phyloP scores from a whole-genome alignment of 129 eudicot genomes.

The Apium graveolens region DNA sequence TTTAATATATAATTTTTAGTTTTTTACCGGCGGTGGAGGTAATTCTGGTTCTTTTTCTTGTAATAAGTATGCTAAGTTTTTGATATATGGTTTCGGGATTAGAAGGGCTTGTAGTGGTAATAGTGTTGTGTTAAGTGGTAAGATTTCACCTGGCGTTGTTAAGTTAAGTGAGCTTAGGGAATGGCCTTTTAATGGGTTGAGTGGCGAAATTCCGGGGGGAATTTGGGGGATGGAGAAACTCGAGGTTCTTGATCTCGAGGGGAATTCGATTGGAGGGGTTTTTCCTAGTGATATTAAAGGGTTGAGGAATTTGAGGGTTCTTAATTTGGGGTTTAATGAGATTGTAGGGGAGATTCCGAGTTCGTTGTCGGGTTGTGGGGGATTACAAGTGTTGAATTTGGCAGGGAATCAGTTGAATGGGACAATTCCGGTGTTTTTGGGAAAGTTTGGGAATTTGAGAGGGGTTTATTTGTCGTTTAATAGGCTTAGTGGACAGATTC shows the following conservation, averaged over 20 bases:
- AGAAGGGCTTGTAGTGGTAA: constrained; percentile 45
- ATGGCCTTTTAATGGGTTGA: constrained; percentile 67
- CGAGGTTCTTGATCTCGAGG: constrained; percentile 93
- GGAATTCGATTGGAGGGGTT: constrained; percentile 53
- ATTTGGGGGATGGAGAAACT: constrained; percentile 82
- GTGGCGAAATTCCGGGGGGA: constrained; percentile 62
- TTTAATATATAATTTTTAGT: too few species aligned
- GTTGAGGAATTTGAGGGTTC: constrained; percentile 54
- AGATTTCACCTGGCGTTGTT: constrained; percentile 40
- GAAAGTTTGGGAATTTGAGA: constrained; percentile 49
- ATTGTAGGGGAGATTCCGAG: constrained; percentile 58
- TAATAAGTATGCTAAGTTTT: constrained; percentile 46
- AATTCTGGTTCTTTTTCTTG: constrained; percentile 47
- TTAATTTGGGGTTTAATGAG: constrained; percentile 80
- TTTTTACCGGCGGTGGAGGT: constrained; percentile 70
- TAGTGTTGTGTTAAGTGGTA: constrained; percentile 43
- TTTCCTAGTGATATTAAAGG: constrained; percentile 44
- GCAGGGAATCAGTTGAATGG: constrained; percentile 75
- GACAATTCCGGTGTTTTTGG: constrained; percentile 51
- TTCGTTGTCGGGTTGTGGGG: constrained; percentile 35
- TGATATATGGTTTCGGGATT: constrained; percentile 80
- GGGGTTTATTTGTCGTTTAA: constrained; percentile 81
- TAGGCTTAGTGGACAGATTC: constrained; percentile 49
- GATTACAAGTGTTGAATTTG: constrained; percentile 62
- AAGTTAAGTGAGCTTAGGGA: constrained; percentile 57